Base-by-base conservation (phyloP, 305 asterid species). In the Rubia peregrina region DNA sequence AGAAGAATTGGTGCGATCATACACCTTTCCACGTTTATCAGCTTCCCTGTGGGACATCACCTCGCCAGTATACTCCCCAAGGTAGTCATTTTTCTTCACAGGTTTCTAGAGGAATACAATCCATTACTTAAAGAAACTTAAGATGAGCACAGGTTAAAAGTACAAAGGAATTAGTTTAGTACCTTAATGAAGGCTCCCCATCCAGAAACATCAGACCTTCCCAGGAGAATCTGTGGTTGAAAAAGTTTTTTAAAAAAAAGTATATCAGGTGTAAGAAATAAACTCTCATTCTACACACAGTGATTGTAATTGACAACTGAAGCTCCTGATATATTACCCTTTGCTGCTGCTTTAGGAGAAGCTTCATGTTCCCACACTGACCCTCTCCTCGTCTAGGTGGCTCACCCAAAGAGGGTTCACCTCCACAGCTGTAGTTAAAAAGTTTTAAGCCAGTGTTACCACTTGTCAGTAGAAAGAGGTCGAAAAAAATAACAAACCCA, bases 101-200 rank as follows among this genome's bases (percentile, higher is more conserved):
- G 91, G 73, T 69, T 86, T 92, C 99, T 95, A 86, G 57, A 75
- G 68, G 17, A 38, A 62, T 16, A 63, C 30, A 12, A 61, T 1
- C 68, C 74, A 72, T 55, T 48, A 75, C 19, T 41, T 8, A 42
- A 68, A 69, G 7, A 65, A 69, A 67, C 62, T 40, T n/a, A 63
- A 21, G 13, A 56, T 11, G 33, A 21, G 30, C 4, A 42, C 55
- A 30, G 43, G 38, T 55, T 3, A 33, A 57, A 24, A 61, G 48
- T 7, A 42, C 13, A 72, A 30, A 24, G 64, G 30, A 14, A 17
- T 40, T 64, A 1, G 44, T 22, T 14, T 68, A 16, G 8, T 83
- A 91, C 99, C 97, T 91, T 90, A 75, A 90, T 80, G 85, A 95
- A 95, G 57, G 99, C 99, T 79, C 99, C 99, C 99, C 97, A 95